These are phyloP conservation scores for Ascochyta fabae DNA, from an alignment of 2,329 filamentous ascomycete genomes.

Conservation along the genomic window DNA sequence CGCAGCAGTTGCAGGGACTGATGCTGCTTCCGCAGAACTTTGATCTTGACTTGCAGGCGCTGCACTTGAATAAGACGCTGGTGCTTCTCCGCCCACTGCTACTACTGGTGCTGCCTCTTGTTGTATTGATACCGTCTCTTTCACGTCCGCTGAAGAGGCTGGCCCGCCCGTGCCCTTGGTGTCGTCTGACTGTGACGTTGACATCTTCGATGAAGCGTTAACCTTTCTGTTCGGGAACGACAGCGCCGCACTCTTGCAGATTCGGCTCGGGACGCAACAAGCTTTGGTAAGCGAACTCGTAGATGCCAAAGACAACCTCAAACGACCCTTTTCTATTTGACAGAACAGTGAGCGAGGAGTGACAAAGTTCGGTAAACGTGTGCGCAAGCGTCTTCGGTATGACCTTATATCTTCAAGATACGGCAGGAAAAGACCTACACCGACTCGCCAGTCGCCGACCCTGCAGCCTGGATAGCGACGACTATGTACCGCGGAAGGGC, in stretches of 20 bases:
- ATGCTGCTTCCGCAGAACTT: conserved; percentile 1
- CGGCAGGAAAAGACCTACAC: background rate
- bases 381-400: background rate
- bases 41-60: background rate
- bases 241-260: conserved; percentile 8
- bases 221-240: background rate
- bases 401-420: background rate
- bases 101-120: background rate
- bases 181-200: conserved; percentile 3
- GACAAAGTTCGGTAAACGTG: background rate
- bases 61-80: background rate
- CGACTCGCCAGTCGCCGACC: background rate
- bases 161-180: background rate
- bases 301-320: conserved; percentile 5
- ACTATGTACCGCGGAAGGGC: background rate
- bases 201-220: background rate
- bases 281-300: background rate
- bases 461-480: background rate
- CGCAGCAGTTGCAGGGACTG: background rate
- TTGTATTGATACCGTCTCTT: background rate
- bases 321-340: background rate
- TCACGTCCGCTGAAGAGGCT: background rate
- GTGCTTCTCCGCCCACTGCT: background rate
- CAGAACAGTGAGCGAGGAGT: background rate
- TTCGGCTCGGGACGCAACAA: conserved; percentile 7